Percentiles rank a stretch among this genome's conserved stretches.
phyloP scores from a whole-genome alignment of 2,329 filamentous ascomycete genomes.

The Helotiales sp. region DNA sequence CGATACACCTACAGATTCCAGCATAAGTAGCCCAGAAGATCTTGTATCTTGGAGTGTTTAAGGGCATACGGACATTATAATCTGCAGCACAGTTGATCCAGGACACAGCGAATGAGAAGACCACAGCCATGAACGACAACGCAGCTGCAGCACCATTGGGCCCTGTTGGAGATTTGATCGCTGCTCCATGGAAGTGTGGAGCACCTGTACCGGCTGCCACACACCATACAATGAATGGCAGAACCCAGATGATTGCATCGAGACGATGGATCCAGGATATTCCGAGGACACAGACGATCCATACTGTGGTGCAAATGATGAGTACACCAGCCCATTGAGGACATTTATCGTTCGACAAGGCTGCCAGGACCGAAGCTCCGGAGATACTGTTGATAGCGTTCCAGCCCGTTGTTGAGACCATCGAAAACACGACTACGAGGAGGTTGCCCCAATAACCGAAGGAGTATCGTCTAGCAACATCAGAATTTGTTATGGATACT shows the following conservation, averaged over 20 bases:
- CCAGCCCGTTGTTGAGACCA: slow-evolving; percentile 11
- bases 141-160: slow-evolving; percentile 9
- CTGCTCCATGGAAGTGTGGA: slow-evolving; percentile 10
- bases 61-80: slow-evolving; percentile 12
- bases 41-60: slow-evolving; percentile 10
- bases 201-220: slow-evolving; percentile 36
- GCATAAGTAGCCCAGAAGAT: slow-evolving; percentile 9
- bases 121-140: slow-evolving; percentile 11
- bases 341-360: slow-evolving; percentile 7
- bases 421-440: slow-evolving; percentile 10
- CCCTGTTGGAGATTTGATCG: slow-evolving; percentile 7
- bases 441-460: slow-evolving; percentile 52
- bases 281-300: slow-evolving; percentile 39
- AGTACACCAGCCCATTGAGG: slow-evolving; percentile 11
- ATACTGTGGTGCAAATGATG: slow-evolving; percentile 6
- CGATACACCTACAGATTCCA: slow-evolving; percentile 2
- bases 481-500: not conserved
- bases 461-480: slow-evolving; percentile 47
- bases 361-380: slow-evolving; percentile 7
- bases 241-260: slow-evolving; percentile 38
- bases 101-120: slow-evolving; percentile 6
- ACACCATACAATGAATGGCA: slow-evolving; percentile 35
- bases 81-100: slow-evolving; percentile 15
- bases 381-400: slow-evolving; percentile 10
- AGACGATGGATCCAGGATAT: slow-evolving; percentile 41